These are phyloP conservation scores for Berberis thunbergii DNA, from an alignment of 164 flowering plant species.

Conservation along the genomic window DNA sequence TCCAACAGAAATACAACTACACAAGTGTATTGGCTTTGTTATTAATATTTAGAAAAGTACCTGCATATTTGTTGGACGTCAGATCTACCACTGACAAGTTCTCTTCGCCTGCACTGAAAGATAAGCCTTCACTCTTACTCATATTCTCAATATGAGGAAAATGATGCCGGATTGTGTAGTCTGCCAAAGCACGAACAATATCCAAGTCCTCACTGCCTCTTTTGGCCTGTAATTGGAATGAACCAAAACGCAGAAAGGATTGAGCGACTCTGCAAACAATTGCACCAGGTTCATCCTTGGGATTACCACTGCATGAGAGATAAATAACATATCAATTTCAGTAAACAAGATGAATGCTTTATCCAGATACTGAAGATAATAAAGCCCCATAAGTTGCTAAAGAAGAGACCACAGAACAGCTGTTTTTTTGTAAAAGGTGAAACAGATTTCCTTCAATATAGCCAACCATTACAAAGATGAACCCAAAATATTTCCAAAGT, in stretches of 20 bases:
- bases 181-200: conserved; percentile 76
- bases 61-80: conserved; percentile 97
- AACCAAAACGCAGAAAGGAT: conserved; percentile 97
- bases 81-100: conserved; percentile 75
- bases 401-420: too few relatives aligned
- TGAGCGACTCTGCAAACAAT: conserved; percentile 94
- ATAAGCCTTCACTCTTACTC: conserved; percentile 63
- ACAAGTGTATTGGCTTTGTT: background rate
- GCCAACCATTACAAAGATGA: too few relatives aligned
- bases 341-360: too few relatives aligned
- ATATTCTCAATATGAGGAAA: conserved; percentile 82
- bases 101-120: conserved; percentile 65
- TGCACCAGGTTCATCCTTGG: conserved; percentile 99
- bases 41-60: conserved; percentile 21
- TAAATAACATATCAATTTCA: background rate
- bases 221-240: conserved; percentile 90
- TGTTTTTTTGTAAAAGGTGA: too few relatives aligned
- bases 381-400: too few relatives aligned
- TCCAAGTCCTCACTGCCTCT: conserved; percentile 81
- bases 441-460: too few relatives aligned
- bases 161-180: conserved; percentile 79
- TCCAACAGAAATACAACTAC: background rate
- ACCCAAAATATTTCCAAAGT: too few relatives aligned
- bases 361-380: too few relatives aligned
- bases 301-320: conserved; percentile 70